Evolutionary conservation across 495 filamentous ascomycete species (phyloP), one percentile per base, ranked within the genome.

Genomic region (Neurospora tetraspora): DNA sequence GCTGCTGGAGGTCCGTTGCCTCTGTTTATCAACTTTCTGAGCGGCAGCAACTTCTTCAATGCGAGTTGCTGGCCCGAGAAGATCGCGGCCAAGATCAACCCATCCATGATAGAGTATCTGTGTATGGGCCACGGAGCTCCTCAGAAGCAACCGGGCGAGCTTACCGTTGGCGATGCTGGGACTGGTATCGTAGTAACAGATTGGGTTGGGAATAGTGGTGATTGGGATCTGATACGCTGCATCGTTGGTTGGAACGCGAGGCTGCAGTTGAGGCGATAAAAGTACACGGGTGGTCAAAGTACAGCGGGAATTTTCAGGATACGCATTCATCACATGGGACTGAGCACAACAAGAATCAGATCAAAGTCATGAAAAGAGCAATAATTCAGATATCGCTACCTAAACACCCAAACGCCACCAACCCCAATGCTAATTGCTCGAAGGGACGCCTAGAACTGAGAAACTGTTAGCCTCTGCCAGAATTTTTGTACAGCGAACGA

Each of bases 121-220:
- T 96, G 93, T 75, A 81, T 88, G 77, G 86, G 84, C 18, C 92
- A 96, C 76, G 86, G 79, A n/a, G 80, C 74, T 27, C 76, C 78
- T 4, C 82, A 82, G 76, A 81, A 82, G 82, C 79, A 85, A 77
- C 73, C 80, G 20, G 76, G 83, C 73, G 71, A 81, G 74, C 68
- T 85, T 37, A 79, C 77, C 34, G 77, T 86, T 23, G 91, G 93
- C 12, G 93, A 97, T 80, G 94, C 91, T 68, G 87, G 88, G 12
- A 97, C 94, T n/a, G 96, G 96, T 31, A 89, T 98, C 71, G 89
- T 98, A 36, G 92, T 98, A 38, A 94, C 90, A 68, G 96, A 99
- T 80, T 97, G 92, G 93, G 94, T 97, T 73, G 96, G 96, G 1
- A 82, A 89, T 69, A 85, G 91, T 74, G 96, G 93, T 0, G 93